phyloP scores from a whole-genome alignment of 75 land plant species.

The Azolla pinnata region DNA sequence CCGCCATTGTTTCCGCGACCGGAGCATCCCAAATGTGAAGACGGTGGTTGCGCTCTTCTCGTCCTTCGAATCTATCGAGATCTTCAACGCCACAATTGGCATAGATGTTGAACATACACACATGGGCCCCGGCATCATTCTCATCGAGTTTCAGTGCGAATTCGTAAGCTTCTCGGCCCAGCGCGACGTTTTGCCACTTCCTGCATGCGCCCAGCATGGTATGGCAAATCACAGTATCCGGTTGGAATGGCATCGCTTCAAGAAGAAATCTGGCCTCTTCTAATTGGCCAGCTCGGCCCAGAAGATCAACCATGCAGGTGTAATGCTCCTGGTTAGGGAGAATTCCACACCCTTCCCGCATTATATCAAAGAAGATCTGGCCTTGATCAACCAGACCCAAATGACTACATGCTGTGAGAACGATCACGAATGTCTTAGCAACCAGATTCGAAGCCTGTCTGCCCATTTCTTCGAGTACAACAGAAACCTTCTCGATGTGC shows the following conservation, averaged over 20 bases:
- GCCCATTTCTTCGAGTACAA: slow-evolving; percentile 5
- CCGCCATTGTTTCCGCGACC: too few relatives aligned
- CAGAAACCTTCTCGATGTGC: too few relatives aligned
- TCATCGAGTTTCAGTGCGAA: not conserved
- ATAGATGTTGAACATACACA: slow-evolving; percentile 5
- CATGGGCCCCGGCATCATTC: not conserved
- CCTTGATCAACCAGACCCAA: slow-evolving; percentile 4
- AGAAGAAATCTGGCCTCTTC: slow-evolving; percentile 3
- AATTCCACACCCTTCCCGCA: not conserved
- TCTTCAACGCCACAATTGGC: slow-evolving; percentile 4
- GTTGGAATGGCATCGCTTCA: not conserved
- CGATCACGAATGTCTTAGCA: not conserved
- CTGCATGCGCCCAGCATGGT: slow-evolving; percentile 8
- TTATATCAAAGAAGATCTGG: slow-evolving; percentile 5
- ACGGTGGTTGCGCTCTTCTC: too few relatives aligned
- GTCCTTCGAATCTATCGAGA: too few relatives aligned
- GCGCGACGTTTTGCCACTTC: slow-evolving; percentile 8
- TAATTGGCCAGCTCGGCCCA: slow-evolving; percentile 7
- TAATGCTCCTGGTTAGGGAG: slow-evolving; percentile 1
- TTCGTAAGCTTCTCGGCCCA: slow-evolving; percentile 5
- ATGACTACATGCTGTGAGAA: slow-evolving; percentile 9
- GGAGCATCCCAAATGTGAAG: too few relatives aligned
- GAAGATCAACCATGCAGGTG: slow-evolving; percentile 10
- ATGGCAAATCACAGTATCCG: not conserved
- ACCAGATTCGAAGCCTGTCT: slow-evolving; percentile 3